Evolutionary conservation across 2,329 filamentous ascomycete species (phyloP).

Genomic region (Talaromyces funiculosus): DNA sequence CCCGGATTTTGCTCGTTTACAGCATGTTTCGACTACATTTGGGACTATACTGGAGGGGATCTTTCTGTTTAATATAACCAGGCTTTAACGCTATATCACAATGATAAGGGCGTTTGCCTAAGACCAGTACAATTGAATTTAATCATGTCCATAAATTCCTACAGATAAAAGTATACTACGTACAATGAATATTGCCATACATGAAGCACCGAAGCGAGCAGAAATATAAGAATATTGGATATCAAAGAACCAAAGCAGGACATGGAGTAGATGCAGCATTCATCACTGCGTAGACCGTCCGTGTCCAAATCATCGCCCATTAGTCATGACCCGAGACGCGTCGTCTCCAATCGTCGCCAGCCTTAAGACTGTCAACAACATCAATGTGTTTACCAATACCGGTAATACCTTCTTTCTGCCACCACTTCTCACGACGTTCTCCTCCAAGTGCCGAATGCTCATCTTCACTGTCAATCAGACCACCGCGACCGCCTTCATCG

Average conservation of each 20-base stretch:
- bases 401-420: slow-evolving; percentile 69
- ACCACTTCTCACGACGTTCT: slow-evolving; percentile 42
- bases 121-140: background rate
- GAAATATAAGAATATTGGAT: slow-evolving; percentile 21
- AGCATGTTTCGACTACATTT: background rate
- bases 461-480: slow-evolving; percentile 73
- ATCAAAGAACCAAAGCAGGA: slow-evolving; percentile 18
- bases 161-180: slow-evolving; percentile 1
- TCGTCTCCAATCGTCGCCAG: slow-evolving; percentile 82
- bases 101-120: no score
- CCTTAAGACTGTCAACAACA: slow-evolving; percentile 73
- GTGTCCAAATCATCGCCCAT: slow-evolving; percentile 14
- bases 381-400: slow-evolving; percentile 82
- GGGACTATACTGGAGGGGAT: no score
- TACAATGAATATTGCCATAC: background rate
- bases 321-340: slow-evolving; percentile 63
- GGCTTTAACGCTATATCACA: no score
- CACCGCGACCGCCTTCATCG: slow-evolving; percentile 58
- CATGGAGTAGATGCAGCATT: slow-evolving; percentile 12
- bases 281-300: slow-evolving; percentile 19
- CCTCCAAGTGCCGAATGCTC: slow-evolving; percentile 36
- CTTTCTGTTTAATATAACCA: no score
- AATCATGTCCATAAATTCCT: background rate
- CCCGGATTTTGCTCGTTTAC: slow-evolving; percentile 4
- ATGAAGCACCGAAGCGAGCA: slow-evolving; percentile 17